These are phyloP conservation scores for Clohesyomyces aquaticus DNA, from an alignment of 495 filamentous ascomycete species.

Conservation along the genomic window DNA sequence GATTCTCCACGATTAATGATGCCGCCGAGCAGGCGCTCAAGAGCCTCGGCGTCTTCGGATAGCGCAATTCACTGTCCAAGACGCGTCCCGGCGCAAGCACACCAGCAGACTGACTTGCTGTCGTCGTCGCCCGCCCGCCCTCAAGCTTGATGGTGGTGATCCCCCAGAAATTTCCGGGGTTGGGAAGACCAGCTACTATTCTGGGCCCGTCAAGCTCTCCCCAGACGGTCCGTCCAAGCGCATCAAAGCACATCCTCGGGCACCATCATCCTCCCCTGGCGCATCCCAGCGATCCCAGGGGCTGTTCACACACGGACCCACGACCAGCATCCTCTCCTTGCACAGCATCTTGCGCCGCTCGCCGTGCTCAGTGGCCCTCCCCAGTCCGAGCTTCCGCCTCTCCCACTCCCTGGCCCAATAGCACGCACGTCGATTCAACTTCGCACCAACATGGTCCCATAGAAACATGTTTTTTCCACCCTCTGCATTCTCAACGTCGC, in stretches of 20 bases:
- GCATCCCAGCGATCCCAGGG: constrained; percentile 27
- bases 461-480: constrained; percentile 22
- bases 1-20: background rate
- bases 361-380: background rate
- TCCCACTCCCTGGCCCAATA: constrained; percentile 28
- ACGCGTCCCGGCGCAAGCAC: background rate
- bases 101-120: background rate
- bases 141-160: background rate
- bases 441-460: constrained; percentile 10
- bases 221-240: background rate
- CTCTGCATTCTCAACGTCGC: background rate
- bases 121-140: background rate
- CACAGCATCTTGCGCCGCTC: constrained; percentile 15
- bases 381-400: constrained; percentile 22
- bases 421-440: constrained; percentile 18
- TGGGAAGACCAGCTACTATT: constrained; percentile 17
- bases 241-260: too few relatives aligned
- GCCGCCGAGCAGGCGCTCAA: background rate
- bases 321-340: constrained; percentile 14
- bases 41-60: background rate
- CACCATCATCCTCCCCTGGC: background rate
- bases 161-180: background rate
- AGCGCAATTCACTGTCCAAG: background rate
- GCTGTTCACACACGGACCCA: constrained; percentile 14
- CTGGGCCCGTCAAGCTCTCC: constrained; percentile 3